These are phyloP conservation scores for Hericium rajendrae DNA, from an alignment of 768 basidiomycete genomes.

Conservation along the genomic window DNA sequence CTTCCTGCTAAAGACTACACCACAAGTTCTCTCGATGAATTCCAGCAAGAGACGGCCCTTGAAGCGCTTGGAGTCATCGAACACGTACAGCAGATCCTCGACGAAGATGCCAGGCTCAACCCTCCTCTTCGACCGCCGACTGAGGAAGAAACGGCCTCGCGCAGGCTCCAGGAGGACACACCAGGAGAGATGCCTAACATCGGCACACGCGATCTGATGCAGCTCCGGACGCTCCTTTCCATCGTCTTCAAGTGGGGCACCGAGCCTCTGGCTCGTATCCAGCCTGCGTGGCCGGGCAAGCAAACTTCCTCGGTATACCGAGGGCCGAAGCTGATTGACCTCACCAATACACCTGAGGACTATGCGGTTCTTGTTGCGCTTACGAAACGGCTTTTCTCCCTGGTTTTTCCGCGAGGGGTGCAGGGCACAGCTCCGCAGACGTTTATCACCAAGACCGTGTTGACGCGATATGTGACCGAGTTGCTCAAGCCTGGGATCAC, in stretches of 20 bases:
- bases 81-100: constrained; percentile 10
- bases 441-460: constrained; percentile 45
- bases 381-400: constrained; percentile 31
- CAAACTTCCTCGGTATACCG: constrained; percentile 8
- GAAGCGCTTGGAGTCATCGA: constrained; percentile 11
- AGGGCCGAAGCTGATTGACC: constrained; percentile 34
- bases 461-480: constrained; percentile 49
- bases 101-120: background rate
- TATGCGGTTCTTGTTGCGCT: constrained; percentile 35
- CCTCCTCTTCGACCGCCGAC: background rate
- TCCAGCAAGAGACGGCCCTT: constrained; percentile 8
- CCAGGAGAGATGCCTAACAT: constrained; percentile 27
- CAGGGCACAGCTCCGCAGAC: constrained; percentile 45
- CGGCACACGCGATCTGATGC: constrained; percentile 57
- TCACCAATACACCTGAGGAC: constrained; percentile 33
- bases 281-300: constrained; percentile 29
- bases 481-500: constrained; percentile 50
- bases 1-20: constrained; percentile 3
- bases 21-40: constrained; percentile 4
- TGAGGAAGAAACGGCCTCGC: background rate
- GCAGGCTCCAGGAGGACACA: background rate
- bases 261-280: constrained; percentile 38
- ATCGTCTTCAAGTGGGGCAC: constrained; percentile 68
- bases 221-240: constrained; percentile 54
- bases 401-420: constrained; percentile 46